These are phyloP conservation scores for Clathrus columnatus DNA, from an alignment of 768 basidiomycete species.

Conservation along the genomic window DNA sequence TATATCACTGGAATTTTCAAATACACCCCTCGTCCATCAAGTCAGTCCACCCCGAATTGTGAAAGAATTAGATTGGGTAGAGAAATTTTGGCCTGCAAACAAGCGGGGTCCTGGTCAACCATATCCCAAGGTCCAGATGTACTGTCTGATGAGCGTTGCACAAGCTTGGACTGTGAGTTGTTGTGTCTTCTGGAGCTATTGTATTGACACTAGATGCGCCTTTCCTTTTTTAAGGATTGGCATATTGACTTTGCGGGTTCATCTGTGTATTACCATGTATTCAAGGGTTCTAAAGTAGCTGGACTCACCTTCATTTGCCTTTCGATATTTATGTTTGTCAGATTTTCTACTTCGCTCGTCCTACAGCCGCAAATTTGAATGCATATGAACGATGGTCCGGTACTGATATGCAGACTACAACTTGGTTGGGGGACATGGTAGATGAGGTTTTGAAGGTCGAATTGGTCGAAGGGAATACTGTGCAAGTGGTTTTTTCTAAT, in stretches of 20 bases:
- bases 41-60: conserved; percentile 79
- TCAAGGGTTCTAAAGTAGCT: conserved; percentile 72
- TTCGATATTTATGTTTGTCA: conserved; percentile 23
- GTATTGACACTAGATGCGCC: conserved; percentile 1
- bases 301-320: background rate
- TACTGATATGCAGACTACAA: conserved; percentile 75
- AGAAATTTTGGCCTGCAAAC: conserved; percentile 84
- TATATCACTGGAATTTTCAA: conserved; percentile 90
- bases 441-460: conserved; percentile 87
- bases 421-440: conserved; percentile 89
- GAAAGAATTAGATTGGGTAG: conserved; percentile 93
- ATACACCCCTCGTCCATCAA: conserved; percentile 67
- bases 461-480: conserved; percentile 68
- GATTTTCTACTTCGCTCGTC: conserved; percentile 93
- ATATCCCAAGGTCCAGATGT: conserved; percentile 91
- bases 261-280: conserved; percentile 94
- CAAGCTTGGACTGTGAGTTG: conserved; percentile 86
- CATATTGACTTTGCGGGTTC: conserved; percentile 97
- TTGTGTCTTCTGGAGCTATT: background rate
- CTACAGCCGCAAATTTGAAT: conserved; percentile 74
- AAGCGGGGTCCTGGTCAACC: conserved; percentile 62
- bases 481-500: conserved; percentile 29
- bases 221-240: conserved; percentile 78
- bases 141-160: conserved; percentile 94
- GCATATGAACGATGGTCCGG: conserved; percentile 95